These are phyloP conservation scores for Fusarium brachygibbosum DNA, from an alignment of 2,329 filamentous ascomycete genomes.

Conservation along the genomic window DNA sequence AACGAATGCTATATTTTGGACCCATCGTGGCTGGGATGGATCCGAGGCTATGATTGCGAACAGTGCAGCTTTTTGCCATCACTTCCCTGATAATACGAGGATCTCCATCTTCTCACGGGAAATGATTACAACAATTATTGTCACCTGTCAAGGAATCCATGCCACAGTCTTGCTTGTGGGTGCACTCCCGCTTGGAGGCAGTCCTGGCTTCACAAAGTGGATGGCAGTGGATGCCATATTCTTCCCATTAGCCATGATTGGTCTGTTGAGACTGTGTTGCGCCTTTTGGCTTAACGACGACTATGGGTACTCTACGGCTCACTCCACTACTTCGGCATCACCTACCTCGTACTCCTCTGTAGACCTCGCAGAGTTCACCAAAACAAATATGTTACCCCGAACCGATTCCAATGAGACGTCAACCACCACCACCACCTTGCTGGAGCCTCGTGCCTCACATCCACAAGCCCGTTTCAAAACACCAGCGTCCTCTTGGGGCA, in stretches of 20 bases:
- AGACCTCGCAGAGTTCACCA: neutral
- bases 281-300: slow-evolving; percentile 20
- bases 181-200: neutral
- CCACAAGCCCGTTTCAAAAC: neutral
- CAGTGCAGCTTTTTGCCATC: neutral
- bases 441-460: neutral
- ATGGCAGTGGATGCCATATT: slow-evolving; percentile 28
- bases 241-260: slow-evolving; percentile 19
- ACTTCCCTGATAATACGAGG: neutral
- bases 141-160: slow-evolving; percentile 18
- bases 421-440: neutral
- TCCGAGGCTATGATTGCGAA: slow-evolving; percentile 16
- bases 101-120: slow-evolving; percentile 1
- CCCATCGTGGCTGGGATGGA: slow-evolving; percentile 23
- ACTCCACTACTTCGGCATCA: neutral
- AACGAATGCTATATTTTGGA: slow-evolving; percentile 34
- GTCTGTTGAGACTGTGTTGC: slow-evolving; percentile 16
- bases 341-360: neutral
- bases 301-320: neutral
- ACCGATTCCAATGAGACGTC: neutral
- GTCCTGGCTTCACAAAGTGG: neutral
- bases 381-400: neutral
- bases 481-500: neutral
- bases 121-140: slow-evolving; percentile 10
- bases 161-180: slow-evolving; percentile 5